A percentile compares a stretch with the other conserved stretches of the same genome.
Evolutionary conservation across 2,329 filamentous ascomycete species (phyloP).

Genomic region (Neofusicoccum ribis): DNA sequence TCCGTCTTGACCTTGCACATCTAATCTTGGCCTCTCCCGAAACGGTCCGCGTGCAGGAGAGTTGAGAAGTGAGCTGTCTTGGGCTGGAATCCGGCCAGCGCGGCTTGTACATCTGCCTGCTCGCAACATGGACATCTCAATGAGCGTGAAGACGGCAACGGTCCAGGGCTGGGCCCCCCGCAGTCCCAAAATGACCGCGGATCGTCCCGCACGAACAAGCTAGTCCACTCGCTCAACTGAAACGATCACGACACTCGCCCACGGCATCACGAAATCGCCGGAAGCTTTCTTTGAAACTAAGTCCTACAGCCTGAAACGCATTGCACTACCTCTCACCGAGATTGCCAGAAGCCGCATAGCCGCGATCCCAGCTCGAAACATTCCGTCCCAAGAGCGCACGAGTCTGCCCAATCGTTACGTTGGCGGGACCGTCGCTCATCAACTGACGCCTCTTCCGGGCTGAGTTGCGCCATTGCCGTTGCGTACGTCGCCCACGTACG

Average conservation of each 20-base stretch:
- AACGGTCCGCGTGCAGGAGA: slow-evolving; percentile 7
- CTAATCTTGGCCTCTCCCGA: background rate
- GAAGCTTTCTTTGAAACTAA: background rate
- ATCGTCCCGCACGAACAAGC: slow-evolving; percentile 4
- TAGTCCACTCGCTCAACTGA: background rate
- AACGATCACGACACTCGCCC: slow-evolving; percentile 8
- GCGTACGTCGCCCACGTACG: slow-evolving; percentile 23
- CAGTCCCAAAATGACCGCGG: slow-evolving; percentile 6
- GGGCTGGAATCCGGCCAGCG: background rate
- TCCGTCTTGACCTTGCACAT: slow-evolving; percentile 9
- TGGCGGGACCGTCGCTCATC: slow-evolving; percentile 29
- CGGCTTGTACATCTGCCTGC: background rate
- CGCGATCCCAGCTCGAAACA: background rate
- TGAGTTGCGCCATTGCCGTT: slow-evolving; percentile 29
- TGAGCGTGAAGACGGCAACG: no score
- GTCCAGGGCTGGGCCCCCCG: background rate
- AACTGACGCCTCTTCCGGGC: slow-evolving; percentile 31
- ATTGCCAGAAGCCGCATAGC: background rate
- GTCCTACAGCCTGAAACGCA: background rate
- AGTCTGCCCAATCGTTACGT: slow-evolving; percentile 12
- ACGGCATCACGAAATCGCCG: background rate
- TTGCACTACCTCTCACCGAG: background rate
- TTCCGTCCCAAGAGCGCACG: background rate
- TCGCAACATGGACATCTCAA: background rate
- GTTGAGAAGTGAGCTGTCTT: background rate